phyloP scores from a whole-genome alignment of 176 grass and related monocot species.

The Oryza australiensis region DNA sequence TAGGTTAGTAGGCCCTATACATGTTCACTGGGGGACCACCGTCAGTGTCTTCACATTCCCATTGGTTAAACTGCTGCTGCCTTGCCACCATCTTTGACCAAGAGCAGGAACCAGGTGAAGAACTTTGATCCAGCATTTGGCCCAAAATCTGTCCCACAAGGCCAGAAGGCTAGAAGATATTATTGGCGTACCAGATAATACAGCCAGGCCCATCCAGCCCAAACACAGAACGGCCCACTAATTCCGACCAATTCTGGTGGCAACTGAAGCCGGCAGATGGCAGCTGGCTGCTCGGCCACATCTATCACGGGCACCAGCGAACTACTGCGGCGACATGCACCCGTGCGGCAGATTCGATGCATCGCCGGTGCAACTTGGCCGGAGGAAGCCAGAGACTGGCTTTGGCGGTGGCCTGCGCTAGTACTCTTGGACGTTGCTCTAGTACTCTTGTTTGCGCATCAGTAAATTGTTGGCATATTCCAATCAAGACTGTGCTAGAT shows the following conservation, averaged over 20 bases:
- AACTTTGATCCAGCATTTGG: background rate
- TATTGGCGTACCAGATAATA: background rate
- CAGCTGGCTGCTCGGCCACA: background rate
- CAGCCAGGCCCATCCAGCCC: background rate
- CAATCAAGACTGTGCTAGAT: background rate
- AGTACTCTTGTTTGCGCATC: background rate
- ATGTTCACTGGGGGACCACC: background rate
- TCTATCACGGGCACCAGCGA: background rate
- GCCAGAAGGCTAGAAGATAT: background rate
- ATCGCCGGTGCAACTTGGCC: constrained; percentile 25
- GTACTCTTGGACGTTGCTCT: background rate
- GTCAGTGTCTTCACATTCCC: background rate
- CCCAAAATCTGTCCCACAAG: background rate
- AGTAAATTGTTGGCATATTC: background rate
- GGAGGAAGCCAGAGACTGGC: too few species aligned
- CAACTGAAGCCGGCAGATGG: background rate
- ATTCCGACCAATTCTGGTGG: background rate
- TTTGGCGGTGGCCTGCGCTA: background rate
- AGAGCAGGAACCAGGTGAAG: background rate
- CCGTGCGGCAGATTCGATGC: background rate
- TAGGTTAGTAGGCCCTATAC: background rate
- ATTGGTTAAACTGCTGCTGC: background rate
- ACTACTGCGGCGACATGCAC: background rate
- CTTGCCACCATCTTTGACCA: background rate
- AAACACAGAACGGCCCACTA: background rate